Conservation (phyloP, 768 basidiomycete species). For the Lactifluus hygrophoroides region DNA sequence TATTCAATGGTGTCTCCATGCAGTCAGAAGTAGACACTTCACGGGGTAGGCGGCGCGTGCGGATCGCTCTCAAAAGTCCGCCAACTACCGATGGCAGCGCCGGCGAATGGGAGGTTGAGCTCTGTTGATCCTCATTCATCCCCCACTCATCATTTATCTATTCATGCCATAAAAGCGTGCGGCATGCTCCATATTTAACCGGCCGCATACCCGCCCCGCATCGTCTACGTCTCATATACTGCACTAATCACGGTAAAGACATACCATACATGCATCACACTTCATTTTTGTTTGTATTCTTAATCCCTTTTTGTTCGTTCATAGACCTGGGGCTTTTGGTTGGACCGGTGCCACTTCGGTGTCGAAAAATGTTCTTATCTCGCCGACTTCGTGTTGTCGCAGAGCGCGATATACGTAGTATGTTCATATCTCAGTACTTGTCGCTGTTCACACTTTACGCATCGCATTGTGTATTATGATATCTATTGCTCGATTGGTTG, state of each 20-base stretch:
- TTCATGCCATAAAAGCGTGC: conserved; percentile 12
- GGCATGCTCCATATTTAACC: not conserved
- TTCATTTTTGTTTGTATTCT: conserved; percentile 14
- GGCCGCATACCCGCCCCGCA: conserved; percentile 6
- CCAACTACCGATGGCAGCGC: conserved; percentile 55
- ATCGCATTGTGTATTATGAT: conserved; percentile 16
- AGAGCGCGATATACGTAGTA: not conserved
- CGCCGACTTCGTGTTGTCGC: not conserved
- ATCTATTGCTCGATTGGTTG: conserved; percentile 16
- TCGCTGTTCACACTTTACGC: conserved; percentile 1
- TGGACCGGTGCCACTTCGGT: conserved; percentile 5
- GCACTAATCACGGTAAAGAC: conserved; percentile 15
- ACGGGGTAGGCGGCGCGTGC: conserved; percentile 43
- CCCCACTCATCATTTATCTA: conserved; percentile 13
- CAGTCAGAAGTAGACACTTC: conserved; percentile 28
- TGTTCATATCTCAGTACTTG: not conserved
- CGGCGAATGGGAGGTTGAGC: conserved; percentile 73
- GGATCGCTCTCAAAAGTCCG: conserved; percentile 58
- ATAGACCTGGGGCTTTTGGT: conserved; percentile 18
- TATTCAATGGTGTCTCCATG: conserved; percentile 32
- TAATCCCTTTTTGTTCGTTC: conserved; percentile 6
- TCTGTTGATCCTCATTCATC: conserved; percentile 36
- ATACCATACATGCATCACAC: conserved; percentile 13
- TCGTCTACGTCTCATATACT: conserved; percentile 1
- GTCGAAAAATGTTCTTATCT: not conserved